Base-by-base conservation (phyloP, 2,329 filamentous ascomycete species). In the Pseudogymnoascus sp. region DNA sequence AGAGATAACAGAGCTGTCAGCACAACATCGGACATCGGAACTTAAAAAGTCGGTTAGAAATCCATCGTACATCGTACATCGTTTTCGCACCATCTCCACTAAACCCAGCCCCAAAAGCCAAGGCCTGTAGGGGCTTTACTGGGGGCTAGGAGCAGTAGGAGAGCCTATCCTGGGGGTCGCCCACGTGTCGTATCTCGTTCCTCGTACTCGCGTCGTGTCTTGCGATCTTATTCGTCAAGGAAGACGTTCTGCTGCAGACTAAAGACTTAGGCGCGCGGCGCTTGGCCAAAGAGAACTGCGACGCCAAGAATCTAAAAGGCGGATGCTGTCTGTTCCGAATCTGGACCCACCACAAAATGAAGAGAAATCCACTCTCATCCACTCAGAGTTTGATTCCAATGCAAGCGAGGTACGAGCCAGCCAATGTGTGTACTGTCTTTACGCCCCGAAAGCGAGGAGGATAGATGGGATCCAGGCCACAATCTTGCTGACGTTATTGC, bases 181-280 rank as follows among this genome's bases (percentile, higher is more conserved):
- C 47, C 25, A 56, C 47, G 25, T 31, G 47, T 56, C 47, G 47
- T 33, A 56, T 56, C 47, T 56, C 47, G 47, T 56, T 56, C 47
- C 47, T 56, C 47, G 47, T 56, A 56, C 25, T 56, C 47, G 47
- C 47, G 25, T 56, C 25, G 8, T 33, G 47, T n/a, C 47, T 33
- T 56, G 47, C 3, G 47, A 12, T 10, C 25, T 25, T 31, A 56
- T 56, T 56, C 47, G 47, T 28, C 25, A 14, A 12, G 8, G n/a
- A 56, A 56, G n/a, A 56, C 33, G 10, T 10, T 5, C 25, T 10
- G n/a, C 25, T 33, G 8, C 6, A 31, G 8, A 33, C 25, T 56
- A 56, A 33, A 2, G 25, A 10, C n/a, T 56, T 56, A 31, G 25
- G 47, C 25, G 47, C 25, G 25, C n/a, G 28, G 50, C 28, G 28